Evolutionary conservation across 441 rosid genomes (phyloP), one percentile per base, ranked within the genome.

Genomic region (Pelargonium cotyledonis): DNA sequence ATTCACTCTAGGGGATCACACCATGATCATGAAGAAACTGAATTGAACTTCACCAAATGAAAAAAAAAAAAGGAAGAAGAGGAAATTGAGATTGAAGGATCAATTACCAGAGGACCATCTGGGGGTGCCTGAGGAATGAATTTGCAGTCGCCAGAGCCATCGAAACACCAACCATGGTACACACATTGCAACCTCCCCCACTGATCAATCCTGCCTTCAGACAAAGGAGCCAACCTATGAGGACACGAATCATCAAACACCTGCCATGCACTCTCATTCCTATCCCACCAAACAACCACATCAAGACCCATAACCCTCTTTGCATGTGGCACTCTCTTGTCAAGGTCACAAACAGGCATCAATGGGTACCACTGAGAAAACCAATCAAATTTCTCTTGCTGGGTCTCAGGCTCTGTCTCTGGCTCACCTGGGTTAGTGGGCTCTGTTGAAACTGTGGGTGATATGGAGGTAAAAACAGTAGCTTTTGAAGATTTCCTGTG

Each of bases 271-370:
- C 23, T 75, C 72, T 88, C 90, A 73, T 85, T 89, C 71, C 80
- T 83, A 60, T 91, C 98, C 96, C 96, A 89, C 97, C 98, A 89
- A 26, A 93, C 89, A 35, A 93, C 98, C 46, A 93, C 80, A 75
- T 93, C 97, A 38, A 90, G 69, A 29, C 98, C 98, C 83, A 93
- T 43, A 8, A 90, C 84, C 65, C 69, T 89, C 86, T 89, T 88
- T 5, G 82, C 95, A 72, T 85, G 95, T 0, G 97, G 95, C 51
- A 68, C 84, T 68, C 82, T 86, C 81, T 89, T 90, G 79, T 90
- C 95, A 78, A 89, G 74, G 75, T 90, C 96, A 73, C 91, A 86
- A 11, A 86, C 72, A 5, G 92, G 96, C 96, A 93, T 89, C 40
- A 90, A 70, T 0, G 92, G 95, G 29, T 86, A 93, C 95, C 96